Conservation (phyloP, 352 stramenopile genomes). For the Phytophthora pluvialis region DNA sequence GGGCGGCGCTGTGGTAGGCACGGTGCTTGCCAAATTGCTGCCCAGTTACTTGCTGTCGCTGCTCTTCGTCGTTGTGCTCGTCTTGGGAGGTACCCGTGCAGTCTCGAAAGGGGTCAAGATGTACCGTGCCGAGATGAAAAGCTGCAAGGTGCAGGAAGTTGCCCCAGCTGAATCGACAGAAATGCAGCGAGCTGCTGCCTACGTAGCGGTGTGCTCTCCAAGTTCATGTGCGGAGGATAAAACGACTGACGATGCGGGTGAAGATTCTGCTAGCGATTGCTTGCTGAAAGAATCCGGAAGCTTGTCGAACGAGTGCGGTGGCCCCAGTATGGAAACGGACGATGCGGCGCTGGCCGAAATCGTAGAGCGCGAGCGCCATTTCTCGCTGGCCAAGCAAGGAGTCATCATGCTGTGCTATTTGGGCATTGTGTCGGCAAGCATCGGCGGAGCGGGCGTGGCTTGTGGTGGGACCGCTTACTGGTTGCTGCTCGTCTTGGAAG, state of each 20-base stretch:
- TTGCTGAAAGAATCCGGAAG: conserved; percentile 26
- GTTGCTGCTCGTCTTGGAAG: conserved; percentile 48
- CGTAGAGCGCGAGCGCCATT: conserved; percentile 39
- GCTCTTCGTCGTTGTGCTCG: conserved; percentile 55
- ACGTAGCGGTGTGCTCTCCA: conserved; percentile 17
- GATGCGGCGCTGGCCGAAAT: conserved; percentile 26
- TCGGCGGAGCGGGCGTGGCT: conserved; percentile 32
- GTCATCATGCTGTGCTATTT: conserved; percentile 50
- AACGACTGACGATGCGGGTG: neutral
- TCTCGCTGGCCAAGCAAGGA: conserved; percentile 44
- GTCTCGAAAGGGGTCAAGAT: conserved; percentile 35
- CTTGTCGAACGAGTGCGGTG: conserved; percentile 19
- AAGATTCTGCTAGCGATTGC: conserved; percentile 10
- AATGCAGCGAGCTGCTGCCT: conserved; percentile 11
- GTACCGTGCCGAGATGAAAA: conserved; percentile 39
- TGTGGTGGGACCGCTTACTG: conserved; percentile 51
- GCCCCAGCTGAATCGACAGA: neutral
- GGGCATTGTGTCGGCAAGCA: conserved; percentile 39
- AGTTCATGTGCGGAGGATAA: conserved; percentile 13
- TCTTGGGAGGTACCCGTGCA: conserved; percentile 33
- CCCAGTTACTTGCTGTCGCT: conserved; percentile 63
- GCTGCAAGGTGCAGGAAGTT: conserved; percentile 28
- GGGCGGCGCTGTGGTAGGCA: conserved; percentile 56
- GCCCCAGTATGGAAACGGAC: conserved; percentile 1
- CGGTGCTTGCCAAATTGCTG: conserved; percentile 58